Percentiles rank a stretch among this genome's conserved stretches.
phyloP scores from a whole-genome alignment of 768 basidiomycete species.

The Leccinum ochraceum region DNA sequence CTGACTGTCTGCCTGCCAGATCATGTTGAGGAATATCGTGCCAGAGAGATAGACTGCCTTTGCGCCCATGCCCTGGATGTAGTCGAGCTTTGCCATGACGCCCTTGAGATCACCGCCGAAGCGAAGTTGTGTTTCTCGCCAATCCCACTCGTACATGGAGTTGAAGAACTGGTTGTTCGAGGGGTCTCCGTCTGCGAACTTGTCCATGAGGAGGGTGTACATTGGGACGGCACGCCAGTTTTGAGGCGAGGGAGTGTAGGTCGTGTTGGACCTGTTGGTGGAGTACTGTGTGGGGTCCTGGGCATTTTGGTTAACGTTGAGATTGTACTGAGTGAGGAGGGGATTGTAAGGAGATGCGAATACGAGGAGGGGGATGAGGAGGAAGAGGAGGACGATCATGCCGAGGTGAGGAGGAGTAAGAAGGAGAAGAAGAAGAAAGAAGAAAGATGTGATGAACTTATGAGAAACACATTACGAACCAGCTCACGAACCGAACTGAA shows the following conservation, averaged over 20 bases:
- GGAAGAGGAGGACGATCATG: not conserved
- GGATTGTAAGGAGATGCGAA: conserved; percentile 67
- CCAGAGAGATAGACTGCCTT: conserved; percentile 87
- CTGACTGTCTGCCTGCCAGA: conserved; percentile 97
- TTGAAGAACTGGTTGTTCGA: conserved; percentile 88
- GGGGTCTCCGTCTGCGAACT: conserved; percentile 93
- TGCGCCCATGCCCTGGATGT: conserved; percentile 88
- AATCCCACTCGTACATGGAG: conserved; percentile 80
- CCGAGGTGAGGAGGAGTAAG: not conserved
- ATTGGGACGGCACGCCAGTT: conserved; percentile 87
- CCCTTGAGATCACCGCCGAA: conserved; percentile 90
- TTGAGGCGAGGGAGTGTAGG: conserved; percentile 73
- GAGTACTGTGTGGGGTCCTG: conserved; percentile 64
- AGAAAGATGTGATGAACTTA: not conserved
- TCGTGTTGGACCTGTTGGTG: conserved; percentile 57
- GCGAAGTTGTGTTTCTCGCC: conserved; percentile 85
- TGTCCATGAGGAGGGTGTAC: conserved; percentile 86
- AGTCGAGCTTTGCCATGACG: conserved; percentile 73
- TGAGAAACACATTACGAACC: not conserved
- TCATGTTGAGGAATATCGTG: conserved; percentile 91
- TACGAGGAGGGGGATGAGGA: conserved; percentile 37
- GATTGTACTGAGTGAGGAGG: conserved; percentile 69
- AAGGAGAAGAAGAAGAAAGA: not conserved
- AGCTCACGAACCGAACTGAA: not conserved
- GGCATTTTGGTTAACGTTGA: conserved; percentile 78